A percentile compares a stretch with the other conserved stretches of the same genome.
Evolutionary conservation across 805 yeast species (phyloP).

Genomic region (Myxozyma kluyveri): DNA sequence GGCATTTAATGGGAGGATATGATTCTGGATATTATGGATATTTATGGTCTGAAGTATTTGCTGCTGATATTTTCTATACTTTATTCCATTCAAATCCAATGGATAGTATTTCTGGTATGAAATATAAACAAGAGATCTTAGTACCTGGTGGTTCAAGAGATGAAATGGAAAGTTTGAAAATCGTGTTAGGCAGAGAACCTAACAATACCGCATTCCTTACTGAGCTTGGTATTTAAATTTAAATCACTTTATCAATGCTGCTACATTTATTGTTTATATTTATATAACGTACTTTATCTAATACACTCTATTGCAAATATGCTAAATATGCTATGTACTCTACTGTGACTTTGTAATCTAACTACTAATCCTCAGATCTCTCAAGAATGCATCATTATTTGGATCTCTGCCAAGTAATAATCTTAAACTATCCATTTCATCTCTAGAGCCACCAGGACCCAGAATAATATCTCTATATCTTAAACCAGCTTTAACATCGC

Average conservation of each 20-base stretch:
- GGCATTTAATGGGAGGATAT: constrained; percentile 83
- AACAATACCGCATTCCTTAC: constrained; percentile 66
- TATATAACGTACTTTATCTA: too few relatives aligned
- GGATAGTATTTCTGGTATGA: constrained; percentile 58
- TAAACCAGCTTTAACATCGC: constrained; percentile 57
- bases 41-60: constrained; percentile 81
- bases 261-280: too few relatives aligned
- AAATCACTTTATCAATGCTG: neutral
- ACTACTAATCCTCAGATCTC: constrained; percentile 66
- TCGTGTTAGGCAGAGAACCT: constrained; percentile 74
- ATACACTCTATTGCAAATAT: too few relatives aligned
- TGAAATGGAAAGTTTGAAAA: constrained; percentile 59
- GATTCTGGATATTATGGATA: constrained; percentile 87
- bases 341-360: too few relatives aligned
- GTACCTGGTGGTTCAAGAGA: constrained; percentile 73
- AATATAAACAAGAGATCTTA: constrained; percentile 68
- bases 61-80: constrained; percentile 75
- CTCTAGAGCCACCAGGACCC: constrained; percentile 70
- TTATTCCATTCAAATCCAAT: constrained; percentile 67
- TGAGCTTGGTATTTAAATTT: constrained; percentile 50
- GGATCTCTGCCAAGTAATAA: constrained; percentile 77
- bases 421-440: constrained; percentile 60
- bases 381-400: constrained; percentile 65
- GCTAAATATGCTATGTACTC: too few relatives aligned
- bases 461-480: constrained; percentile 68